Evolutionary conservation across 2,329 filamentous ascomycete genomes (phyloP).

Genomic region (Nectriaceae sp.): DNA sequence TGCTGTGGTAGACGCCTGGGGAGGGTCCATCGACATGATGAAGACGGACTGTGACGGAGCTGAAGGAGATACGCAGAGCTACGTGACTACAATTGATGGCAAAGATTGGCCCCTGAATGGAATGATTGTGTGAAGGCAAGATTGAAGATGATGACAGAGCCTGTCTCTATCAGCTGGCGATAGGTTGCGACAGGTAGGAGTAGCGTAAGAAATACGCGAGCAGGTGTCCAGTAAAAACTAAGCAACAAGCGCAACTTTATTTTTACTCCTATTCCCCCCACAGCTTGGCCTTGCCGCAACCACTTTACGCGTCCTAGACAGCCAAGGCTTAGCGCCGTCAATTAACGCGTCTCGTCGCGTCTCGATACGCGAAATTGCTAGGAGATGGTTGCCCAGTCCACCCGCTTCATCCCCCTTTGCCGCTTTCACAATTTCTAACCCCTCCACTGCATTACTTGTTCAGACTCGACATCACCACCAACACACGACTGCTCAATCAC

Average conservation of each 20-base stretch:
- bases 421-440: slow-evolving; percentile 23
- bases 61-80: background rate
- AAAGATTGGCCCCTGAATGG: background rate
- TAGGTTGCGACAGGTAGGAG: background rate
- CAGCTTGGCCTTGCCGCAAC: slow-evolving; percentile 2
- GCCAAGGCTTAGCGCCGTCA: slow-evolving; percentile 36
- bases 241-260: background rate
- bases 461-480: slow-evolving; percentile 1
- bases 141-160: background rate
- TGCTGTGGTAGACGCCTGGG: slow-evolving; percentile 25
- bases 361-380: slow-evolving; percentile 27
- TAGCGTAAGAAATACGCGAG: background rate
- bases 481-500: background rate
- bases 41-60: background rate
- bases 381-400: slow-evolving; percentile 18
- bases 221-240: background rate
- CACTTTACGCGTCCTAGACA: slow-evolving; percentile 40
- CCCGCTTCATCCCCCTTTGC: slow-evolving; percentile 15
- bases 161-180: too few relatives aligned
- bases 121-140: background rate
- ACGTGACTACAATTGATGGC: too few relatives aligned
- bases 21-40: slow-evolving; percentile 43
- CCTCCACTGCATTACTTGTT: slow-evolving; percentile 18
- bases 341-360: slow-evolving; percentile 46
- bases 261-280: background rate